Base-by-base conservation (phyloP, 169 alveolate genomes). In the Theileria sp. region DNA sequence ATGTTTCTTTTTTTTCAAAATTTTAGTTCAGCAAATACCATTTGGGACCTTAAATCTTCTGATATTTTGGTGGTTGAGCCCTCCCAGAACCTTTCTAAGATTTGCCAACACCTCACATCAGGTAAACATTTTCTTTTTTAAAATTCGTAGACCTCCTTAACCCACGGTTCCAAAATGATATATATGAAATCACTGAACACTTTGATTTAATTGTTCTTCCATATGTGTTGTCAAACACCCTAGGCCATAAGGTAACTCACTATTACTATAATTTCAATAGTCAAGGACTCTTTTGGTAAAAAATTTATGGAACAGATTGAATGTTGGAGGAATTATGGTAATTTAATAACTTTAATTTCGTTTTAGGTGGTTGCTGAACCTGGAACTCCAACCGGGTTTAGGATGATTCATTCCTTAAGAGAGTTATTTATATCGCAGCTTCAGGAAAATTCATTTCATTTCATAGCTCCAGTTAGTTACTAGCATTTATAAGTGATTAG, bases 331-430 rank as follows among this genome's bases (percentile, higher is more conserved):
- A 28, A 62, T 77, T 9, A 36, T 88, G 79, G 90, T 75, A 21
- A n/a, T 80, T 56, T 54, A 36, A 23, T 4, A 17, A 32, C 51
- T 13, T 25, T 69, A 66, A 0, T 0, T 7, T n/a, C 19, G 6
- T 23, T 12, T 17, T 30, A 87, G 93, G 93, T 88, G 13, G 71
- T 94, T 44, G 86, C 91, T 12, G 98, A 95, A 80, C 83, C 89
- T 23, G 97, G 97, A 0, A 95, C 97, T 19, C 97, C 97, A 1
- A 93, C 96, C 0, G 97, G 98, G 17, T 94, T 94, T 78, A 95
- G 98, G 23, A 87, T 92, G 79, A 76, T 95, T 44, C 96, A 92
- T 75, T 75, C 92, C 60, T 81, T 94, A 9, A 79, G 98, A 23
- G 97, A 94, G 77, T 44, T 94, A 75, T 93, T 94, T 77, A 94